Percentiles rank a stretch among this genome's conserved stretches.
phyloP scores from a whole-genome alignment of 2,329 filamentous ascomycete species.

The Penicillium rolfsii region DNA sequence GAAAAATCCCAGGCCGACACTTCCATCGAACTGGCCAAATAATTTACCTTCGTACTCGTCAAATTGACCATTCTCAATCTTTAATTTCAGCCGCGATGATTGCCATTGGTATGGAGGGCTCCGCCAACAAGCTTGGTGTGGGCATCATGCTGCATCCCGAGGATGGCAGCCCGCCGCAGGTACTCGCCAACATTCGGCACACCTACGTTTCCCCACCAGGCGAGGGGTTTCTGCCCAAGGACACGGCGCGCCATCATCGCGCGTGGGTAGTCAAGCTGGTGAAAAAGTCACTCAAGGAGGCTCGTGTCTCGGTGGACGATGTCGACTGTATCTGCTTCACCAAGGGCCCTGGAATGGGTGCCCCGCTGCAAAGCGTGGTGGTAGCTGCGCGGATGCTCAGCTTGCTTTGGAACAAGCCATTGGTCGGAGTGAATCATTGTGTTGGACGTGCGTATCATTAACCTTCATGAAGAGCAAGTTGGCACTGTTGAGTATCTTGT shows the following conservation, averaged over 20 bases:
- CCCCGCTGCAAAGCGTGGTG: conserved; percentile 83
- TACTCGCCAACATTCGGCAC: conserved; percentile 92
- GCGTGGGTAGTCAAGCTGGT: conserved; percentile 81
- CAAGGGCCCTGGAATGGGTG: conserved; percentile 94
- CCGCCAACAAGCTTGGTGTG: conserved; percentile 95
- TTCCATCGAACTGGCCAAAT: neutral
- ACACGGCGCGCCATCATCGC: conserved; percentile 91
- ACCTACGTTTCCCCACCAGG: conserved; percentile 92
- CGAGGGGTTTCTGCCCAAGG: conserved; percentile 93
- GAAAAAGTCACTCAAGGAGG: conserved; percentile 74
- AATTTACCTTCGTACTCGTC: neutral
- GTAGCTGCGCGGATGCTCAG: conserved; percentile 80
- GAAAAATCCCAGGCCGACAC: conserved; percentile 9
- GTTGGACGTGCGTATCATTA: conserved; percentile 67
- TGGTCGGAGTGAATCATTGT: conserved; percentile 97
- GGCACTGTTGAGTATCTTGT: neutral
- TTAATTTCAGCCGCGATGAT: conserved; percentile 53
- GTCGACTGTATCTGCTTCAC: conserved; percentile 96
- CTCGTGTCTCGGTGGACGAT: conserved; percentile 63
- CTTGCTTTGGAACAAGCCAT: conserved; percentile 82
- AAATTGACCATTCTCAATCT: neutral
- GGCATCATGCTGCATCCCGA: conserved; percentile 80
- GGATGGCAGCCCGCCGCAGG: conserved; percentile 59
- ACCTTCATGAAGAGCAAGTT: neutral
- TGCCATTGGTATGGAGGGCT: conserved; percentile 80